Evolutionary conservation across 2,329 filamentous ascomycete genomes (phyloP).

Genomic region (Emmonsiellopsis sp.): DNA sequence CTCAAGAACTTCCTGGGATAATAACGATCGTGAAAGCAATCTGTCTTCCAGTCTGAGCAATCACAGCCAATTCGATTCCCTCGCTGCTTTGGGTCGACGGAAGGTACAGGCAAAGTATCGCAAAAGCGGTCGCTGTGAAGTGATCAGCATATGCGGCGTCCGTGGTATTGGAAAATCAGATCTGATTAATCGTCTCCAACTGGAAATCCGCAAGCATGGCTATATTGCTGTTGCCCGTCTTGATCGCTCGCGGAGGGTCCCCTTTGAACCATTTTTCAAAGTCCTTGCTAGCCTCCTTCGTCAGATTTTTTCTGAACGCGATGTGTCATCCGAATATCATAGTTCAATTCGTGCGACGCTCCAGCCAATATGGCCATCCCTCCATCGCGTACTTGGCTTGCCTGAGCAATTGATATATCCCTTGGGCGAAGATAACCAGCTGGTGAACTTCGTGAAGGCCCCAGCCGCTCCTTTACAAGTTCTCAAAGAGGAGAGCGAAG

Average conservation of each 20-base stretch:
- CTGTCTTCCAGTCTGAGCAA: conserved; percentile 21
- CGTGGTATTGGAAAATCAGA: conserved; percentile 53
- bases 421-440: conserved; percentile 25
- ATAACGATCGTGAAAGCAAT: conserved; percentile 29
- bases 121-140: conserved; percentile 47
- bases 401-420: conserved; percentile 54
- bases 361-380: conserved; percentile 47
- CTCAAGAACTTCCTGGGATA: conserved; percentile 26
- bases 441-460: conserved; percentile 8
- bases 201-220: conserved; percentile 46
- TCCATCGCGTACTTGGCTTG: conserved; percentile 50
- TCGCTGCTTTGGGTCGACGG: conserved; percentile 21
- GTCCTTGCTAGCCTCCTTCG: conserved; percentile 53
- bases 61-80: conserved; percentile 7
- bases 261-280: conserved; percentile 52
- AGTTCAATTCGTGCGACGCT: conserved; percentile 47
- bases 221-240: conserved; percentile 54
- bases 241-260: conserved; percentile 48
- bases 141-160: conserved; percentile 48
- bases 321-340: conserved; percentile 53
- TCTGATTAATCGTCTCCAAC: conserved; percentile 49
- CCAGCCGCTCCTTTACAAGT: conserved; percentile 20
- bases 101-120: conserved; percentile 41
- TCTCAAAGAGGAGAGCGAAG: conserved; percentile 21
- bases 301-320: conserved; percentile 56